phyloP scores from a whole-genome alignment of 2,329 filamentous ascomycete genomes.

The Sphaerostilbella broomeana region DNA sequence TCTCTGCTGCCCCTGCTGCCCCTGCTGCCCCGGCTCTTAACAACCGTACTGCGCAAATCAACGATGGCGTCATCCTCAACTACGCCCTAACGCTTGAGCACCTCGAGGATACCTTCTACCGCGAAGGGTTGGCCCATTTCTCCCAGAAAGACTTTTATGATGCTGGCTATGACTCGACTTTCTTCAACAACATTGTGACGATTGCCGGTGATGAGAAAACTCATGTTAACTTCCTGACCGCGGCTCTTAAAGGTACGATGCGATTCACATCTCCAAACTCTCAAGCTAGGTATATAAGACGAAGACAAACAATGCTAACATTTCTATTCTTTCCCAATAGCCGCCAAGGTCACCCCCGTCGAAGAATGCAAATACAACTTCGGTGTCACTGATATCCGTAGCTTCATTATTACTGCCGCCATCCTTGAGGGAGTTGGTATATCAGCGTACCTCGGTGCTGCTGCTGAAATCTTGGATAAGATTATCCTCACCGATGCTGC shows the following conservation, averaged over 20 bases:
- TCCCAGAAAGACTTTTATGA: slow-evolving; percentile 43
- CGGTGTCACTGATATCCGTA: slow-evolving; percentile 49
- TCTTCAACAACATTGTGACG: slow-evolving; percentile 52
- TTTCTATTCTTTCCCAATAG: background rate
- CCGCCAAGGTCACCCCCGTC: slow-evolving; percentile 42
- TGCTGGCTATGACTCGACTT: slow-evolving; percentile 43
- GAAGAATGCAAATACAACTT: slow-evolving; percentile 52
- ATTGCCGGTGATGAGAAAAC: slow-evolving; percentile 47
- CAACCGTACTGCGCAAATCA: too few species aligned
- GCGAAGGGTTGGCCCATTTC: slow-evolving; percentile 52
- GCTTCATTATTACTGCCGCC: slow-evolving; percentile 54
- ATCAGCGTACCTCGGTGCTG: slow-evolving; percentile 57
- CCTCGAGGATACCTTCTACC: slow-evolving; percentile 58
- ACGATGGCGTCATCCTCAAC: slow-evolving; percentile 33
- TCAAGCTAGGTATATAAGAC: too few species aligned
- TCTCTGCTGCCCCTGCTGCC: too few species aligned
- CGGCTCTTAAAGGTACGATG: slow-evolving; percentile 30
- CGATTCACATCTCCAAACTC: too few species aligned
- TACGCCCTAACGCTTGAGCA: slow-evolving; percentile 47
- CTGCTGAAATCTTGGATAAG: slow-evolving; percentile 51
- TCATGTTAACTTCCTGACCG: slow-evolving; percentile 52
- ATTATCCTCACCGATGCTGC: slow-evolving; percentile 53
- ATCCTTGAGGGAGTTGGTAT: slow-evolving; percentile 62
- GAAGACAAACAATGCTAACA: too few species aligned
- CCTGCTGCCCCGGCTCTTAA: too few species aligned